Evolutionary conservation across 2,329 filamentous ascomycete genomes (phyloP).

Genomic region (Monosporascus sp.): DNA sequence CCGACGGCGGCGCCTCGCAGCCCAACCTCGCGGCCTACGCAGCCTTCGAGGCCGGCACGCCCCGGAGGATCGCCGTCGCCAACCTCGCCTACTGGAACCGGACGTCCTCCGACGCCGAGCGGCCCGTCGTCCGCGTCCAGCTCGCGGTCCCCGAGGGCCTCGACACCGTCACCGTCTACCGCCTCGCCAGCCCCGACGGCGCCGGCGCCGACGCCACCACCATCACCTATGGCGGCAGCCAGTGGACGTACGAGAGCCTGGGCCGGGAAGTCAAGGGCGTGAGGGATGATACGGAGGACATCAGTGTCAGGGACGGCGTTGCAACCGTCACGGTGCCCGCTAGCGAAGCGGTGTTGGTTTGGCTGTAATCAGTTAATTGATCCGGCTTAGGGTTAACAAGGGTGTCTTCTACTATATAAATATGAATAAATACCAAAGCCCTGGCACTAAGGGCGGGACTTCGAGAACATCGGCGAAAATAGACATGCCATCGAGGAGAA

Average conservation of each 20-base stretch:
- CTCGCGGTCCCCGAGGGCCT: conserved; percentile 16
- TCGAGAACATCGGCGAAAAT: no score
- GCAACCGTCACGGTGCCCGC: conserved; percentile 19
- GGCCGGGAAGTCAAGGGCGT: conserved; percentile 29
- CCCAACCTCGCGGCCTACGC: conserved; percentile 24
- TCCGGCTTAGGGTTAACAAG: neutral
- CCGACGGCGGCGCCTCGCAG: conserved; percentile 8
- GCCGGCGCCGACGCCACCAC: conserved; percentile 26
- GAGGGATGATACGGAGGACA: conserved; percentile 22
- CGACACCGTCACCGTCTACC: conserved; percentile 20
- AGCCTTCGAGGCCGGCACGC: conserved; percentile 23
- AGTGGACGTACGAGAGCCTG: conserved; percentile 30
- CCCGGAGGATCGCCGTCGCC: conserved; percentile 25
- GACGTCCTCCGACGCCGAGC: conserved; percentile 19
- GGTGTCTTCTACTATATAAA: no score
- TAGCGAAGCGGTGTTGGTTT: conserved; percentile 27
- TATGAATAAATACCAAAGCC: no score
- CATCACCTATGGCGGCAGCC: conserved; percentile 33
- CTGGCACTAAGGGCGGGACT: no score
- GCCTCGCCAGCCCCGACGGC: conserved; percentile 28
- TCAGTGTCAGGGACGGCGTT: conserved; percentile 20
- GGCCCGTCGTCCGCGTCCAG: conserved; percentile 17
- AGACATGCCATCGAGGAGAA: no score
- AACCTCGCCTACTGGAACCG: conserved; percentile 33
- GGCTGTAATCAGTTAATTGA: conserved; percentile 5